Evolutionary conservation across 768 basidiomycete genomes (phyloP), one percentile per base, ranked within the genome.

Genomic region (Kwoniella dendrophila): DNA sequence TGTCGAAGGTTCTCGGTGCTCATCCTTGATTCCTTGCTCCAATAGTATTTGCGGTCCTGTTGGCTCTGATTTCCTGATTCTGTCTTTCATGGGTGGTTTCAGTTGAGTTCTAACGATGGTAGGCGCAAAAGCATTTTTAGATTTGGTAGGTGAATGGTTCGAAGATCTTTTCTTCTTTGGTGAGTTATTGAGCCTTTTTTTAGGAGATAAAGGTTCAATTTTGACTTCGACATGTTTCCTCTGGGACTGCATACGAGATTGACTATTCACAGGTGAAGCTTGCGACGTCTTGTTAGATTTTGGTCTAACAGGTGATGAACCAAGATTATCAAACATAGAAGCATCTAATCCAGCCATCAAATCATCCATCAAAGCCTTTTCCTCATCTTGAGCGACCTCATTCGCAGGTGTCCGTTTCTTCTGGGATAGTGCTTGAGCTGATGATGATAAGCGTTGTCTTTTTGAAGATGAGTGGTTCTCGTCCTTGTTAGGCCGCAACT

Each of bases 321-420:
- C 82, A 1, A 76, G 64, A 3, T 80, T 80, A 51, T 81, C 80
- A 81, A 83, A 85, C 56, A 84, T 78, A 0, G 84, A 78, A 63
- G 84, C 83, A 67, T 86, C 85, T 52, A 90, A 75, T 29, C 82
- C 84, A 0, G 81, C 73, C 45, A 88, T 75, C 1, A 89, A 71
- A 27, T 70, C 78, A 14, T 81, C 78, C 82, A 90, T 84, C 71
- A 90, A 86, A 3, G 78, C 84, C 27, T 83, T 82, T 64, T 89
- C 88, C 40, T 85, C 85, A 51, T 73, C 70, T 1, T 38, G n/a
- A 2, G 38, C 30, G 27, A 43, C 43, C 6, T 20, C 41, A 8
- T 43, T 20, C n/a, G n/a, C n/a, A n/a, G n/a, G 41, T 8, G 7
- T 5, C 5, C n/a, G 41, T 43, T 41, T 29, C 24, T 33, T 54